Evolutionary conservation across 495 filamentous ascomycete species (phyloP).

Genomic region (Aspergillus hancockii): DNA sequence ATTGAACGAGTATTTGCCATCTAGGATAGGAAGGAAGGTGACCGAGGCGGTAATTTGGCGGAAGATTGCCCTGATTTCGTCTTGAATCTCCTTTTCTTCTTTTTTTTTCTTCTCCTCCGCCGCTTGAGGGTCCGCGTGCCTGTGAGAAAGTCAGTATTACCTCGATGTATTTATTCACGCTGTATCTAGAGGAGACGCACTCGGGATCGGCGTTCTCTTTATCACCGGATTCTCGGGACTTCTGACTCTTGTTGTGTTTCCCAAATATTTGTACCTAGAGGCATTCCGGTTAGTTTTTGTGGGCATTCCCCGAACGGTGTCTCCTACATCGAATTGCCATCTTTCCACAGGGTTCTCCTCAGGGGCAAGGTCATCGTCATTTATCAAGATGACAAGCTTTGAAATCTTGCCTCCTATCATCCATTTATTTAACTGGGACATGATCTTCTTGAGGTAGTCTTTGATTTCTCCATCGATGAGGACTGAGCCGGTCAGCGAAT

Average conservation of each 20-base stretch:
- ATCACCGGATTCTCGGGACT: conserved; percentile 51
- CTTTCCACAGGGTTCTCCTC: conserved; percentile 94
- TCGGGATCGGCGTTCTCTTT: conserved; percentile 63
- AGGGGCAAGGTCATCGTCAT: conserved; percentile 91
- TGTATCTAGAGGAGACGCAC: conserved; percentile 34
- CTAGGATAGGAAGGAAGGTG: conserved; percentile 91
- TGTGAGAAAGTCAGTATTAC: conserved; percentile 17
- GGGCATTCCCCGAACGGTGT: neutral
- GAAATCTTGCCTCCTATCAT: conserved; percentile 95
- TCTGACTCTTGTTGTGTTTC: conserved; percentile 54
- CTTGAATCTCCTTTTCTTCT: conserved; percentile 90
- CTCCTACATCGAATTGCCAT: conserved; percentile 92
- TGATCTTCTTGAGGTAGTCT: conserved; percentile 98
- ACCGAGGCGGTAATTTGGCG: conserved; percentile 97
- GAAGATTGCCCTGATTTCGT: conserved; percentile 93
- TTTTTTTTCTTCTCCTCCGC: conserved; percentile 77
- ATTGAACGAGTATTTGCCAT: conserved; percentile 96
- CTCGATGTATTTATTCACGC: neutral
- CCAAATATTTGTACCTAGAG: conserved; percentile 68
- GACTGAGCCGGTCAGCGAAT: conserved; percentile 46
- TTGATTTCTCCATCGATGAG: conserved; percentile 97
- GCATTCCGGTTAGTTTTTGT: neutral
- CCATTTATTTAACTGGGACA: conserved; percentile 94
- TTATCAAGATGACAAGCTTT: conserved; percentile 94
- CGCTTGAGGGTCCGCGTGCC: conserved; percentile 33